Percentiles rank a stretch among this genome's conserved stretches.
These are phyloP conservation scores for Penicillium malachiteum DNA, from an alignment of 495 filamentous ascomycete genomes.

Conservation along the genomic window DNA sequence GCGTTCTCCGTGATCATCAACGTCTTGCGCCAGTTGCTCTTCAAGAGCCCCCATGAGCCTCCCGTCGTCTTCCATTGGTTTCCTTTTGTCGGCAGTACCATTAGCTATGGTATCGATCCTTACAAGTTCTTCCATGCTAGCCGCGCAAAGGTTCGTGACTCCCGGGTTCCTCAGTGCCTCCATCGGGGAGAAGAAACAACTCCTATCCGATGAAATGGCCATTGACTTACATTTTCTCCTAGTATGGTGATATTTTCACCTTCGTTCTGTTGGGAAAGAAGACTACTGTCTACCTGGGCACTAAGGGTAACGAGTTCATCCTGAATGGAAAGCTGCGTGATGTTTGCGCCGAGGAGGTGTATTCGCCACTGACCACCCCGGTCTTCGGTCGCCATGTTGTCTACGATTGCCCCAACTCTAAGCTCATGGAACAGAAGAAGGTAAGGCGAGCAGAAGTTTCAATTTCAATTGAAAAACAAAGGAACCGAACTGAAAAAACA, in stretches of 20 bases:
- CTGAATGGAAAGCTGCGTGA: constrained; percentile 61
- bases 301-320: constrained; percentile 63
- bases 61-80: constrained; percentile 67
- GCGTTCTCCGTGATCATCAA: constrained; percentile 53
- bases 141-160: constrained; percentile 47
- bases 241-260: constrained; percentile 67
- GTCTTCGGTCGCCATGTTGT: constrained; percentile 65
- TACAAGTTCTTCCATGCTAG: constrained; percentile 59
- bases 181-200: not conserved
- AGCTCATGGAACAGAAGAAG: constrained; percentile 71
- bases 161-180: not conserved
- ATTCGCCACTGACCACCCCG: constrained; percentile 59
- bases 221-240: not conserved
- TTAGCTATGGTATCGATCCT: constrained; percentile 65
- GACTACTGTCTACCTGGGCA: constrained; percentile 60
- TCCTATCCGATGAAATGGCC: not conserved
- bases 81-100: constrained; percentile 61
- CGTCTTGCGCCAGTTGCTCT: constrained; percentile 66
- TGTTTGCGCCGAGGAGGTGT: constrained; percentile 65
- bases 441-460: constrained; percentile 22
- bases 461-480: not conserved
- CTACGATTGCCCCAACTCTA: constrained; percentile 65
- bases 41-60: constrained; percentile 62
- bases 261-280: constrained; percentile 64
- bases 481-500: constrained; percentile 5